Base-by-base conservation (phyloP, 148 eudicot species). In the Polygonum aviculare region DNA sequence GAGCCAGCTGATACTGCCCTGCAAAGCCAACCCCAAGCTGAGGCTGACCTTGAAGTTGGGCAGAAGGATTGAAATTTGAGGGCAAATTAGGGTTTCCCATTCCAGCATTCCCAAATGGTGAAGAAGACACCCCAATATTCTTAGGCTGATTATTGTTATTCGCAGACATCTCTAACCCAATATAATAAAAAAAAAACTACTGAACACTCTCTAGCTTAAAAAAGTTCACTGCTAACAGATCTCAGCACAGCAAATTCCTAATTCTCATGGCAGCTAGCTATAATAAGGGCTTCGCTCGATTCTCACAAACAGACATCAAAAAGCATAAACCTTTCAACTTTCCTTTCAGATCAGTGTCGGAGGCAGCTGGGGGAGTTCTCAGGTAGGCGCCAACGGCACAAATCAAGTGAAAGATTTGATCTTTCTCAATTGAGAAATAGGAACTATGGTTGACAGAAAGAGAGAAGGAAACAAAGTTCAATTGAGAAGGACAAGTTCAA, bases 1-100 rank as follows among this genome's bases (percentile, higher is more conserved):
- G 91, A 2, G 92, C 86, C 60, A 89, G 69, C 80, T 92, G 93
- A 74, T 81, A 89, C 72, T 89, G 93, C 72, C 84, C 79, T 0
- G 83, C 86, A 81, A 80, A 84, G 10, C 88, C 91, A 77, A 83
- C 81, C 69, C 96, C 94, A 48, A 81, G n/a, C 52, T 88, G 97
- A 63, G 83, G 72, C 63, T 85, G 93, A 72, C 87, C 75, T 69
- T 83, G 91, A 39, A 78, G 73, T 74, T 81, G 90, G 35, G 84
- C 78, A 9, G 85, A 77, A 0, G 84, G 69, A 48, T 81, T 80
- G 6, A 83, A 90, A 80, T 90, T 90, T 26, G 82, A 73, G 35
- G 92, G 87, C 80, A 89, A 45, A 85, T 82, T 86, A 14, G 90
- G 86, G 82, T 84, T 78, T 67, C 48, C 82, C 80, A 79, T 85